Conservation (phyloP, 2,329 filamentous ascomycete species). For the Neopestalotiopsis clavispora region DNA sequence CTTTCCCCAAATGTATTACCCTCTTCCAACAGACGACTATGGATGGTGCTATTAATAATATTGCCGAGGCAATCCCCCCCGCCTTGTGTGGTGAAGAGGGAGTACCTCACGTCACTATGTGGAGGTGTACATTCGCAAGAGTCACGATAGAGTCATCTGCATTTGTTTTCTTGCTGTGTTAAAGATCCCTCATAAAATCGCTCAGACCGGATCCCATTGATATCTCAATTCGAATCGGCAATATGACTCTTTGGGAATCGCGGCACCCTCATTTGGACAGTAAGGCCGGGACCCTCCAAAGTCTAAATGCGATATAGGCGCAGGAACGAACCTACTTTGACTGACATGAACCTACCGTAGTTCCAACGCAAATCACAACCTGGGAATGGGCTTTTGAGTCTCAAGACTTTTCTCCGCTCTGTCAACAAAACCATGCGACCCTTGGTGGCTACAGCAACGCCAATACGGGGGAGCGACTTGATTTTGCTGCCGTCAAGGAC, state of each 20-base stretch:
- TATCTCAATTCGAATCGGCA: too few relatives aligned
- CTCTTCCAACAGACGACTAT: too few relatives aligned
- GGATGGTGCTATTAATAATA: too few relatives aligned
- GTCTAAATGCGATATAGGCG: not conserved
- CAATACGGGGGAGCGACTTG: slow-evolving; percentile 57
- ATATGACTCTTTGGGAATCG: slow-evolving; percentile 14
- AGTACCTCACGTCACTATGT: too few relatives aligned
- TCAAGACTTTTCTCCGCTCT: slow-evolving; percentile 44
- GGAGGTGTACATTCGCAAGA: too few relatives aligned
- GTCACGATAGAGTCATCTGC: too few relatives aligned
- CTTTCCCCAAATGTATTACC: too few relatives aligned
- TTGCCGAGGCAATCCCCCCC: too few relatives aligned
- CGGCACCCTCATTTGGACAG: slow-evolving; percentile 11
- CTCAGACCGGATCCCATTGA: too few relatives aligned
- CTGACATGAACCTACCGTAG: slow-evolving; percentile 34
- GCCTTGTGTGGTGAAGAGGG: too few relatives aligned
- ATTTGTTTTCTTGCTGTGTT: too few relatives aligned
- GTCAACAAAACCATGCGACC: slow-evolving; percentile 36
- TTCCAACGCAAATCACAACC: slow-evolving; percentile 58
- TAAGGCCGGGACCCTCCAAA: not conserved
- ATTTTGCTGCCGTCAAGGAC: slow-evolving; percentile 57
- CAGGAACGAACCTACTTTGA: not conserved
- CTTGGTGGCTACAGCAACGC: slow-evolving; percentile 60
- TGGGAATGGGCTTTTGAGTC: slow-evolving; percentile 67
- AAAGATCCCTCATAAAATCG: too few relatives aligned